phyloP scores from a whole-genome alignment of 129 eudicot genomes.

The Lactuca sativa region DNA sequence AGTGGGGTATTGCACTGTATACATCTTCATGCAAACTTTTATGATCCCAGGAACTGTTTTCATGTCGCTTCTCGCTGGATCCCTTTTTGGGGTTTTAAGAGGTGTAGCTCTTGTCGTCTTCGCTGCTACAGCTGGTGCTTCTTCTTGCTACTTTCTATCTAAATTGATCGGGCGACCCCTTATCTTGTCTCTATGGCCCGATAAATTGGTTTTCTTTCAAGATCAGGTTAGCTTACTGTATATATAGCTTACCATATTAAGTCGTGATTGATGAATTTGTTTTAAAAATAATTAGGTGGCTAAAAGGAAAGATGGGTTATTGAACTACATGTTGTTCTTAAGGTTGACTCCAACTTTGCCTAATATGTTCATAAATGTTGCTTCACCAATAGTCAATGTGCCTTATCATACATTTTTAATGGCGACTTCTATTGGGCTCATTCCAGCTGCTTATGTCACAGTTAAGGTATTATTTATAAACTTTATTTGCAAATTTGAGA shows the following conservation, averaged over 20 bases:
- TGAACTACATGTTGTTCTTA: conserved; percentile 75
- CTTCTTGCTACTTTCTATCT: conserved; percentile 82
- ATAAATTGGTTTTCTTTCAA: conserved; percentile 74
- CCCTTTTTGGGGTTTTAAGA: conserved; percentile 75
- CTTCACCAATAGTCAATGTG: conserved; percentile 74
- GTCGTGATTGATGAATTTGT: neutral
- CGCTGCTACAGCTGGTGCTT: conserved; percentile 95
- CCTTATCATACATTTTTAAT: conserved; percentile 65
- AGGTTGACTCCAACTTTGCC: conserved; percentile 81
- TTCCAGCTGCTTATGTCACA: conserved; percentile 80
- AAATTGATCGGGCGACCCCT: conserved; percentile 82
- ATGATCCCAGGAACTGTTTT: conserved; percentile 97
- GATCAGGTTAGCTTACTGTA: conserved; percentile 52
- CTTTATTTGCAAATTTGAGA: neutral
- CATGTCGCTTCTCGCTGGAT: conserved; percentile 88
- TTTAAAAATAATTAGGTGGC: conserved; percentile 58
- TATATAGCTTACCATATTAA: too few species aligned
- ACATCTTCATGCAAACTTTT: conserved; percentile 96
- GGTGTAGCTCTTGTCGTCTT: conserved; percentile 84
- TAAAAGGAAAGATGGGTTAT: conserved; percentile 47
- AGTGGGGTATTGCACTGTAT: conserved; percentile 75
- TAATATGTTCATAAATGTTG: conserved; percentile 73
- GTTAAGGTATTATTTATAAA: conserved; percentile 51
- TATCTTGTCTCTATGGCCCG: conserved; percentile 80
- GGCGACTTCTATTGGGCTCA: conserved; percentile 59